Percentiles rank a stretch among this genome's conserved stretches.
phyloP scores from a whole-genome alignment of 2,329 filamentous ascomycete species.

The Aspergillus fijiensis region DNA sequence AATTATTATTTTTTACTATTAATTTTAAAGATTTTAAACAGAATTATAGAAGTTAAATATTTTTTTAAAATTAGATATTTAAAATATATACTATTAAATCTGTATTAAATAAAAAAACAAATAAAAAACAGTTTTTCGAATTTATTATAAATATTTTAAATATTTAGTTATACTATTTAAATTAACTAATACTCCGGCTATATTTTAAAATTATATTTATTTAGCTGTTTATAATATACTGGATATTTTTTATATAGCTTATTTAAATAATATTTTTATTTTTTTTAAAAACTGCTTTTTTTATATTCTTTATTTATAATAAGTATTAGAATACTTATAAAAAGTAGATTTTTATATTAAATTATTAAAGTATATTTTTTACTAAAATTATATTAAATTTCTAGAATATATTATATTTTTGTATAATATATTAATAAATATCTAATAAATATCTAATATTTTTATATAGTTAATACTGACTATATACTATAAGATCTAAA shows the following conservation, averaged over 20 bases:
- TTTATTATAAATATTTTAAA: neutral
- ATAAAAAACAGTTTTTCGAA: neutral
- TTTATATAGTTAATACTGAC: neutral
- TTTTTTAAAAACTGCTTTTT: neutral
- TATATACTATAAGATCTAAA: neutral
- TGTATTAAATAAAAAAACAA: neutral
- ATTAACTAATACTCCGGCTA: too few species aligned
- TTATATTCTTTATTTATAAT: neutral
- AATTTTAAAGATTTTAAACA: neutral
- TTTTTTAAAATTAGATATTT: neutral
- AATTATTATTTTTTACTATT: neutral
- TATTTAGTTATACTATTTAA: neutral
- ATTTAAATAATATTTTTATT: neutral
- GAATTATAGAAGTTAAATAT: neutral
- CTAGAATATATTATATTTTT: neutral
- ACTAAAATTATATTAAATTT: too few species aligned
- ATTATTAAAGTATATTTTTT: neutral
- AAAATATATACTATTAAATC: neutral
- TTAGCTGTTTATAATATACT: too few species aligned
- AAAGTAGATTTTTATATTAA: neutral
- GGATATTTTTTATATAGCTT: neutral
- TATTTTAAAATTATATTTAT: too few species aligned
- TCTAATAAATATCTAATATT: neutral
- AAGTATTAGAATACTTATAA: neutral
- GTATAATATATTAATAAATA: neutral